phyloP scores from a whole-genome alignment of 225 moss, liverwort and hornwort genomes.

The Pleurozium schreberi region DNA sequence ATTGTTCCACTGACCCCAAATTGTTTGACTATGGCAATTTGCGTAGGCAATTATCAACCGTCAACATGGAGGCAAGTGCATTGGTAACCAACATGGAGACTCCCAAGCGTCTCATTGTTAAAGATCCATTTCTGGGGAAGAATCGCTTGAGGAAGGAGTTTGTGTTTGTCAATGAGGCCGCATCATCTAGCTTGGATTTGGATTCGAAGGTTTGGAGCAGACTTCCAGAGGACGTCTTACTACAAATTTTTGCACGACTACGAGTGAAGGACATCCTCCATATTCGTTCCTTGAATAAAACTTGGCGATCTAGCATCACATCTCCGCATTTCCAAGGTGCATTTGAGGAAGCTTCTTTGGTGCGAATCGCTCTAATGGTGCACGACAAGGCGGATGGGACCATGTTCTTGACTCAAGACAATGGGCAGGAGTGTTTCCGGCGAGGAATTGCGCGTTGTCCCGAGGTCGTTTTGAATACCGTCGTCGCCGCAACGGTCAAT shows the following conservation, averaged over 20 bases:
- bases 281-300: neutral
- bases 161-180: accelerated
- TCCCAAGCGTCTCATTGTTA: neutral
- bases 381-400: neutral
- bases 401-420: neutral
- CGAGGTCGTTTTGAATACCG: neutral
- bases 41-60: neutral
- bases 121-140: neutral
- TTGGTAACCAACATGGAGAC: accelerated
- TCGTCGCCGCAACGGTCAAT: no score
- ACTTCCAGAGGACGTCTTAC: neutral
- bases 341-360: neutral
- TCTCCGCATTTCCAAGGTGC: neutral
- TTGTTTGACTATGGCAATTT: neutral
- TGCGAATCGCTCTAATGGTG: neutral
- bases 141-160: neutral
- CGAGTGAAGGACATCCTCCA: neutral
- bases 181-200: neutral
- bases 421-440: neutral
- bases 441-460: neutral
- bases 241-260: neutral
- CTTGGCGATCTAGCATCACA: neutral
- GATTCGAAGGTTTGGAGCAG: neutral
- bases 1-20: neutral
- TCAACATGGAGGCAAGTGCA: neutral